Evolutionary conservation across 805 yeast species (phyloP), one percentile per base, ranked within the genome.

Genomic region (Candida qinlingensis): DNA sequence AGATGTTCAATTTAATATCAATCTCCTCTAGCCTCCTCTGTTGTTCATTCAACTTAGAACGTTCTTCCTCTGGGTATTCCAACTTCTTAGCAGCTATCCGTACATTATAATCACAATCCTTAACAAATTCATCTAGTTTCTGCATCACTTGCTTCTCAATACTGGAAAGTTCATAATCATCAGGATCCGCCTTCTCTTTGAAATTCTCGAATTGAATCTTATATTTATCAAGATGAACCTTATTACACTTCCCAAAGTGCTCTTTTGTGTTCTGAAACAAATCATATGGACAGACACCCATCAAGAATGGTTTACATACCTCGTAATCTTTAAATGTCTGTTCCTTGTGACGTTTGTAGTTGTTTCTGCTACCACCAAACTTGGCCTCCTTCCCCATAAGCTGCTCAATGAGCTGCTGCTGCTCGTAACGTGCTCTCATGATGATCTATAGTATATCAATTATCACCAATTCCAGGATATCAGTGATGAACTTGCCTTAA

Each of bases 281-380:
- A 54, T 90, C 97, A 63, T 86, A 83, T 0, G 96, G 92, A 57
- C 98, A 91, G 7, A 79, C 76, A 0, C 94, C 96, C 12, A 88
- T 87, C n/a, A 91, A 64, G 62, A 83, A 91, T 19, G 86, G 73
- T 62, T 85, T 86, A 66, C 98, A 91, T 6, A 89, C 81, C 40
- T 79, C 71, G 11, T 80, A 74, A 46, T 81, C 83, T 35, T 68
- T 66, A 44, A 83, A 63, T 45, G 74, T 64, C 53, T 69, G 41
- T 67, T 70, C 68, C 65, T 72, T 55, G 61, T 80, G 48, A 64
- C 72, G 60, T 58, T 76, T 56, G 56, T 68, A 66, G 67, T 53
- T 26, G 13, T 49, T 39, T 4, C 47, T 39, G 7, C 29, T 25
- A 7, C 26, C 26, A 26, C 45, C 43, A 26, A 44, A 44, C 13